A percentile compares a stretch with the other conserved stretches of the same genome.
phyloP scores from a whole-genome alignment of 208 protist genomes.

The Porcisia hertigi region DNA sequence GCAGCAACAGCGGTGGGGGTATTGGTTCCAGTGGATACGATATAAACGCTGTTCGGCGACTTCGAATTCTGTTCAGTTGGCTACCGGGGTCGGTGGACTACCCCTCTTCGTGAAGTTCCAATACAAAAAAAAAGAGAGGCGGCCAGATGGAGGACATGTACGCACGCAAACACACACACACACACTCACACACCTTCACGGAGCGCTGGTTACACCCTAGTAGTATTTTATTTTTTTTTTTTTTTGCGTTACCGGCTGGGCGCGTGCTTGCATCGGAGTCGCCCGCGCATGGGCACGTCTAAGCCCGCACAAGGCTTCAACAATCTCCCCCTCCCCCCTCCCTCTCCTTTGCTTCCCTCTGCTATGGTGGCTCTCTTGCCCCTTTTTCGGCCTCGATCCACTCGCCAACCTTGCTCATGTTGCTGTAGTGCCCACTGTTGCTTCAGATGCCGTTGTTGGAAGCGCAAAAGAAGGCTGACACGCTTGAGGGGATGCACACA shows the following conservation, averaged over 20 bases:
- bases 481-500: no score
- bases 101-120: neutral
- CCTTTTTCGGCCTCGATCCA: neutral
- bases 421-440: neutral
- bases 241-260: no score
- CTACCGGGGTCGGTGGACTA: conserved; percentile 13
- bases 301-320: neutral
- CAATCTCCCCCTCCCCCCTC: neutral
- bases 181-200: neutral
- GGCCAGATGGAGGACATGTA: neutral
- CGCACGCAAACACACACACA: neutral
- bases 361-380: no score
- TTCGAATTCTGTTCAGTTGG: conserved; percentile 22
- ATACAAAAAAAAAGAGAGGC: neutral
- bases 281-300: neutral
- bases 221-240: neutral
- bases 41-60: conserved; percentile 11
- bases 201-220: neutral
- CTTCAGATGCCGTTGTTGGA: no score
- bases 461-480: no score
- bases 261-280: no score
- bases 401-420: neutral
- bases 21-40: neutral
- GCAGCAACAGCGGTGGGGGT: conserved; percentile 4
- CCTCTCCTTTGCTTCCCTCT: no score